Evolutionary conservation across 2,329 filamentous ascomycete genomes (phyloP).

Genomic region (Metarhizium album): DNA sequence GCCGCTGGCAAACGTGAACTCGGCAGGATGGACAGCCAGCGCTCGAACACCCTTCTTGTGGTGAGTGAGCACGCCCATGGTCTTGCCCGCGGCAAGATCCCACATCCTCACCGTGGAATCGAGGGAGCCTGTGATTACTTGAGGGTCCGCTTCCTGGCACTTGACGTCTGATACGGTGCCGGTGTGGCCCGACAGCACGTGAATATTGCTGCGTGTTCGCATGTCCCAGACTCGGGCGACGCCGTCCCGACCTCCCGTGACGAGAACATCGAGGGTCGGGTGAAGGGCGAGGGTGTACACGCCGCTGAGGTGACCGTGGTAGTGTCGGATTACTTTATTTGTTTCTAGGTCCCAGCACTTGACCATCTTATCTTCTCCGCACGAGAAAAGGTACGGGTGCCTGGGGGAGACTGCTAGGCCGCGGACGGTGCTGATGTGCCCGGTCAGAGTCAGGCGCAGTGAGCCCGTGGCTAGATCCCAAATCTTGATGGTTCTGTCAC

Average conservation of each 20-base stretch:
- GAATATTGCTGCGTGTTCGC: slow-evolving; percentile 90
- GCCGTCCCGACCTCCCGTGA: slow-evolving; percentile 89
- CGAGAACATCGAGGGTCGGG: slow-evolving; percentile 85
- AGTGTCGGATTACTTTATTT: slow-evolving; percentile 98
- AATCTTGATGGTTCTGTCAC: slow-evolving; percentile 95
- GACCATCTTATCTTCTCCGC: slow-evolving; percentile 98
- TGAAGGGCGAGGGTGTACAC: slow-evolving; percentile 93
- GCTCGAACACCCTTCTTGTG: slow-evolving; percentile 95
- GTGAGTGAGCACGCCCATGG: slow-evolving; percentile 90
- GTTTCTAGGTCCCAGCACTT: slow-evolving; percentile 99
- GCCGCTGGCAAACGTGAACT: slow-evolving; percentile 92
- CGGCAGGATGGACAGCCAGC: slow-evolving; percentile 73
- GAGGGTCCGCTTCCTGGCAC: slow-evolving; percentile 92
- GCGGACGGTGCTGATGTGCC: slow-evolving; percentile 87
- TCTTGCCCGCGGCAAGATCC: slow-evolving; percentile 93
- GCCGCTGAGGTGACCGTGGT: slow-evolving; percentile 91
- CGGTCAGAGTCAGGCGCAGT: slow-evolving; percentile 78
- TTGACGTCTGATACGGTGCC: slow-evolving; percentile 80
- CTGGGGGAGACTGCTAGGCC: slow-evolving; percentile 85
- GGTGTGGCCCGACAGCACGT: slow-evolving; percentile 85
- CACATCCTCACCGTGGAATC: slow-evolving; percentile 87
- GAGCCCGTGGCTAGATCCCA: slow-evolving; percentile 89
- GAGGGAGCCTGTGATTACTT: slow-evolving; percentile 87
- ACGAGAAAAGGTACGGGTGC: slow-evolving; percentile 95
- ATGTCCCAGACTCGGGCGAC: slow-evolving; percentile 97